Evolutionary conservation across 1,284 basidiomycete genomes (phyloP), one percentile per base, ranked within the genome.

Genomic region (Tilletia walkeri): DNA sequence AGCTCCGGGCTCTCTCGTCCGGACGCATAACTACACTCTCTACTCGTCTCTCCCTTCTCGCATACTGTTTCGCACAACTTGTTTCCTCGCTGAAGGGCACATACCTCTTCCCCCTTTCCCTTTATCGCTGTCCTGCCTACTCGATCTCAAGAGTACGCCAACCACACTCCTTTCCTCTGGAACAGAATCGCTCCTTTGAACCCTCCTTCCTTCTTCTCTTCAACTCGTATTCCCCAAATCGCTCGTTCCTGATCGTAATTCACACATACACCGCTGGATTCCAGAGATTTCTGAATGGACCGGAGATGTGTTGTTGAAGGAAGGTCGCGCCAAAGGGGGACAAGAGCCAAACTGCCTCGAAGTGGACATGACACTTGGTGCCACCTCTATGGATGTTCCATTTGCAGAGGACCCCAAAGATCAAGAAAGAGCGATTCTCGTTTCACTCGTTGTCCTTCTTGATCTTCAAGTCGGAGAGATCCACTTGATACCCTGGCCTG

Each of bases 401-500:
- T 9, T 45, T 45, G 41, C 41, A 45, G 41, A 59, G 14, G 54
- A 30, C 30, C 2, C 7, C 54, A 3, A 59, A 59, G 54, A 59
- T 59, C 30, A 30, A 59, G 54, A 4, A 30, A 59, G 4, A 59
- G 24, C 54, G 36, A 12, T n/a, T 30, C 41, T 45, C 41, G 9
- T 3, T 45, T 45, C 14, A 75, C 69, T 79, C 73, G 65, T 70
- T 71, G 50, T 70, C 71, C 48, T 68, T 73, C 74, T 79, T 82
- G 70, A 82, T 75, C 68, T 79, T 75, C 67, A 82, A 72, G 67
- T 80, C 78, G 5, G 78, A 78, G 10, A 80, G 73, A 68, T 82
- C 78, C 49, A 73, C 75, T 72, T 78, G 73, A 53, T 70, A 71
- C 39, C 79, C 79, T 10, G 74, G 68, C 39, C 69, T 70, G 41